Evolutionary conservation across 192 early-diverging fungal genomes (phyloP).

Genomic region (Coemansia javaensis): DNA sequence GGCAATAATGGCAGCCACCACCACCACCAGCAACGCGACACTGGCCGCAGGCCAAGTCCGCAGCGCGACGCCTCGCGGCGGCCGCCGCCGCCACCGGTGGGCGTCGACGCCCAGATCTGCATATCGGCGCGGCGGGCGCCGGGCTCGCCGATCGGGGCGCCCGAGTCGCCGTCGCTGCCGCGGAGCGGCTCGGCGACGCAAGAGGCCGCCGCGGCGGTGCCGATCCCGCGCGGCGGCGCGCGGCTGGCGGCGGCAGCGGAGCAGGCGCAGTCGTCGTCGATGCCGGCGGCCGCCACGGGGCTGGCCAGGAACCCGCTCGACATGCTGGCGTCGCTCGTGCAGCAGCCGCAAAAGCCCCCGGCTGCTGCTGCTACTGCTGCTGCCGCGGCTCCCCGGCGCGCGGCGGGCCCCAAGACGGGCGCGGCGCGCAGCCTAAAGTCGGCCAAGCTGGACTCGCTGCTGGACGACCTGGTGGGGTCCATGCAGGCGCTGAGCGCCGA

Average conservation of each 20-base stretch:
- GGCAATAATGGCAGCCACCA: slow-evolving; percentile 7
- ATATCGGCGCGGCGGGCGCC: slow-evolving; percentile 30
- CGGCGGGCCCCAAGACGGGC: no score
- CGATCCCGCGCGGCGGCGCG: slow-evolving; percentile 1
- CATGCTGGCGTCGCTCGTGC: slow-evolving; percentile 32
- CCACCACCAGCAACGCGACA: no score
- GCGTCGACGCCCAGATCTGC: slow-evolving; percentile 29
- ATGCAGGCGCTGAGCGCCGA: slow-evolving; percentile 46
- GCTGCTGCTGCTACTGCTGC: no score
- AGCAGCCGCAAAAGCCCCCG: no score
- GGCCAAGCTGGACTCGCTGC: slow-evolving; percentile 43
- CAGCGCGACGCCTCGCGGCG: neutral
- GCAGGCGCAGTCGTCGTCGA: slow-evolving; percentile 1
- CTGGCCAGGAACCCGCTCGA: slow-evolving; percentile 24
- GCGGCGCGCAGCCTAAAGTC: slow-evolving; percentile 23
- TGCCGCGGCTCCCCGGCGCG: no score
- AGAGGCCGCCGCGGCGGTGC: slow-evolving; percentile 10
- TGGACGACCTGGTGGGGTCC: slow-evolving; percentile 47
- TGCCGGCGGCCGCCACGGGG: neutral
- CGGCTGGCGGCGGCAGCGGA: no score
- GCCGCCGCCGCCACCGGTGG: slow-evolving; percentile 7
- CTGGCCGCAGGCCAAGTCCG: no score
- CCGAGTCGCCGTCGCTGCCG: slow-evolving; percentile 9
- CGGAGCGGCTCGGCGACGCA: neutral
- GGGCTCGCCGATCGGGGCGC: neutral